Evolutionary conservation across 805 yeast species (phyloP).

Genomic region (Millerago galiae): DNA sequence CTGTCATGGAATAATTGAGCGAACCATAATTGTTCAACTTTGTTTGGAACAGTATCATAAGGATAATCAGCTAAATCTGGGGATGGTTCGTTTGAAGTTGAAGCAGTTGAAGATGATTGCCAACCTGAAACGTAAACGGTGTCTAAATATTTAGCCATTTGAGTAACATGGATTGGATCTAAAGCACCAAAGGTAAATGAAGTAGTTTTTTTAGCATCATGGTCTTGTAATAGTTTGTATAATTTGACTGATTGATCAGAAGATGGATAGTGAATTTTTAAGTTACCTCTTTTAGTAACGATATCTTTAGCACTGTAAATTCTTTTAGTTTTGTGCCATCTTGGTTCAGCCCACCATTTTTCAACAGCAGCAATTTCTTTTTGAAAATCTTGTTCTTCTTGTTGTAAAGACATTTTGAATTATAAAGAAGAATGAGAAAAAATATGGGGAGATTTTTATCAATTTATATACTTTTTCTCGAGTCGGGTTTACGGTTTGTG

Average conservation of each 20-base stretch:
- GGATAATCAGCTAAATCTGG: constrained; percentile 99
- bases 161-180: constrained; percentile 92
- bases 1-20: constrained; percentile 97
- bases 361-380: constrained; percentile 65
- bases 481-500: constrained; percentile 3
- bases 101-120: constrained; percentile 98
- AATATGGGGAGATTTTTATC: not conserved
- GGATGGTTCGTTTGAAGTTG: constrained; percentile 95
- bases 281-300: constrained; percentile 79
- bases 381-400: constrained; percentile 22
- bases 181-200: constrained; percentile 93
- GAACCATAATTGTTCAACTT: constrained; percentile 93
- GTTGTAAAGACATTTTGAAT: constrained; percentile 8
- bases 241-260: constrained; percentile 77
- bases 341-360: constrained; percentile 90
- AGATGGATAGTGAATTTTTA: constrained; percentile 72
- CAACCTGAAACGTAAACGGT: constrained; percentile 93
- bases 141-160: constrained; percentile 94
- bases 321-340: constrained; percentile 86
- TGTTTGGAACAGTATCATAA: constrained; percentile 97
- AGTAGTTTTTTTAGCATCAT: constrained; percentile 63
- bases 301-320: constrained; percentile 85
- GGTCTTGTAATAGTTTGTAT: constrained; percentile 62
- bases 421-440: not conserved
- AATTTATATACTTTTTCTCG: constrained; percentile 5